Conservation (phyloP, 139 green algal species). For the Marvania coccoides region DNA sequence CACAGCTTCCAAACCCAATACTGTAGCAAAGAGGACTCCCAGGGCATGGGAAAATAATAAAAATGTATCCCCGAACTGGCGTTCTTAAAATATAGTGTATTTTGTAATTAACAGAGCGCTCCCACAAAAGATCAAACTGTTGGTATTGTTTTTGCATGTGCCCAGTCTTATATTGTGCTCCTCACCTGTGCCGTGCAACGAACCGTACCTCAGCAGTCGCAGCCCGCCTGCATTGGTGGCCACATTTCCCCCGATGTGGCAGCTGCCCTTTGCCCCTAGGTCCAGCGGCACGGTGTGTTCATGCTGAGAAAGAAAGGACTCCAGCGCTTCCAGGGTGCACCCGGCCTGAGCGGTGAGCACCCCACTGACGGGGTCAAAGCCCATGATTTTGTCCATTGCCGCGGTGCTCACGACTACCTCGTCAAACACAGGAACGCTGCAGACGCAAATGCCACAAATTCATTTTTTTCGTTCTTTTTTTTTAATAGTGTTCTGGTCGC, state of each 20-base stretch:
- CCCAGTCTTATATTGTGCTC: too few relatives aligned
- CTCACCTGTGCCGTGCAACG: slow-evolving; percentile 77
- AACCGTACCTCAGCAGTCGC: slow-evolving; percentile 86
- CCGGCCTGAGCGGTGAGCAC: slow-evolving; percentile 68
- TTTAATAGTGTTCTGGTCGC: too few relatives aligned
- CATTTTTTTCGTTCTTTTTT: too few relatives aligned
- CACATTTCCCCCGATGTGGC: slow-evolving; percentile 96
- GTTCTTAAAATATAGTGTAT: too few relatives aligned
- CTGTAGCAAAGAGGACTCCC: too few relatives aligned
- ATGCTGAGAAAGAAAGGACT: slow-evolving; percentile 38
- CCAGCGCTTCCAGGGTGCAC: slow-evolving; percentile 74
- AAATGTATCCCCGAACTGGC: too few relatives aligned
- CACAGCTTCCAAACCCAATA: slow-evolving; percentile 91
- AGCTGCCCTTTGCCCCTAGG: slow-evolving; percentile 91
- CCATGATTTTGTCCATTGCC: slow-evolving; percentile 62
- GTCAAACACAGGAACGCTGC: slow-evolving; percentile 78
- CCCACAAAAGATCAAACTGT: too few relatives aligned
- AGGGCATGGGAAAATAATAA: too few relatives aligned
- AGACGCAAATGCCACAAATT: too few relatives aligned
- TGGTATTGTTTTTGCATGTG: too few relatives aligned
- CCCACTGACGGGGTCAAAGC: slow-evolving; percentile 58
- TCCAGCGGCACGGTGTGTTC: slow-evolving; percentile 89
- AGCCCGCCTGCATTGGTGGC: slow-evolving; percentile 92
- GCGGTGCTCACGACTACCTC: slow-evolving; percentile 75
- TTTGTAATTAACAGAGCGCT: too few relatives aligned